phyloP scores from a whole-genome alignment of 306 rosid species.

The Clitoria ternatea region DNA sequence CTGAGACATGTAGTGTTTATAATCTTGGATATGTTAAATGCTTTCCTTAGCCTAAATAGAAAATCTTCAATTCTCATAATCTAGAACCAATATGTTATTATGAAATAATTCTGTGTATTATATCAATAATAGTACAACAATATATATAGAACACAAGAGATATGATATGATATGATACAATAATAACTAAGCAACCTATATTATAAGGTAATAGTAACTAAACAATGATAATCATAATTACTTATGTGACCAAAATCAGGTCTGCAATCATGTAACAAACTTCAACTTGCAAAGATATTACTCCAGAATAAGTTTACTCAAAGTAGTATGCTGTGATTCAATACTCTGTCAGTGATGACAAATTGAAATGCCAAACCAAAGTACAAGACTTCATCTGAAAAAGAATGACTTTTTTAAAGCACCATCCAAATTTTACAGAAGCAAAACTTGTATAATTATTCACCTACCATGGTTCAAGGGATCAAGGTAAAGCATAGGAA shows the following conservation, averaged over 20 bases:
- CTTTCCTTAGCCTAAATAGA: not conserved
- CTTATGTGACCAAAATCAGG: too few species aligned
- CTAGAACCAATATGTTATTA: not conserved
- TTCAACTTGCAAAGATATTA: too few species aligned
- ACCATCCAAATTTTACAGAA: not conserved
- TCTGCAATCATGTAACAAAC: too few species aligned
- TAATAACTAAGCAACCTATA: too few species aligned
- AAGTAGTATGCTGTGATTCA: not conserved
- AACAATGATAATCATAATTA: too few species aligned
- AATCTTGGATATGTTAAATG: not conserved
- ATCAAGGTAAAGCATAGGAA: not conserved
- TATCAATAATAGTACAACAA: too few species aligned
- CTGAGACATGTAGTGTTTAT: not conserved
- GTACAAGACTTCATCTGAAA: not conserved
- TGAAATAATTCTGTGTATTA: too few species aligned
- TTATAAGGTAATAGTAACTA: too few species aligned
- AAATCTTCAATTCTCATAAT: not conserved
- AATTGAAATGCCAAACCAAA: not conserved
- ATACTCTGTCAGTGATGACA: not conserved
- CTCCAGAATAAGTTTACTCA: not conserved
- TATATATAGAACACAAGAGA: too few species aligned
- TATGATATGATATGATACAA: too few species aligned
- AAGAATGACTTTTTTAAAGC: not conserved
- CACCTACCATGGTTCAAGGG: not conserved
- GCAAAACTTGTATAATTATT: not conserved